A percentile compares a stretch with the other conserved stretches of the same genome.
Evolutionary conservation across 2,329 filamentous ascomycete genomes (phyloP).

Genomic region (Hypoxylon sp.): DNA sequence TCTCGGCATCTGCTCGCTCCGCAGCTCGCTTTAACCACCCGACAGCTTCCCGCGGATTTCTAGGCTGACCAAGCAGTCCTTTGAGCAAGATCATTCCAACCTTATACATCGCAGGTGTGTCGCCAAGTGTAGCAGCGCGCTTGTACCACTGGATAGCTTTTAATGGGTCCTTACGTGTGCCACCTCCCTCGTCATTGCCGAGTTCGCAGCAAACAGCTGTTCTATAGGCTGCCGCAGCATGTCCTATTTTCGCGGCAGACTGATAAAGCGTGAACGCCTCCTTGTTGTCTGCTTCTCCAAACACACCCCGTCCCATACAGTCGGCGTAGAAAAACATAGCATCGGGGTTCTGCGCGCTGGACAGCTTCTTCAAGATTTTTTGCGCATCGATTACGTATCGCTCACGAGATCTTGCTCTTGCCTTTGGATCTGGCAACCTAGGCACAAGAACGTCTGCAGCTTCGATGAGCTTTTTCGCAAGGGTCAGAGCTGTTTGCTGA

Average conservation of each 20-base stretch:
- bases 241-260: constrained; percentile 88
- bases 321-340: constrained; percentile 96
- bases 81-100: constrained; percentile 96
- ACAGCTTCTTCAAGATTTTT: constrained; percentile 91
- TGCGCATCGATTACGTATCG: constrained; percentile 86
- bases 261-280: constrained; percentile 96
- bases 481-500: constrained; percentile 73
- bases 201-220: constrained; percentile 98
- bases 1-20: constrained; percentile 86
- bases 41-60: constrained; percentile 86
- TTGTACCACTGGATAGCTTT: constrained; percentile 99
- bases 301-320: constrained; percentile 82
- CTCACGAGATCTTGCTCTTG: constrained; percentile 80
- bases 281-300: constrained; percentile 87
- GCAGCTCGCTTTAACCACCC: constrained; percentile 94
- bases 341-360: constrained; percentile 77
- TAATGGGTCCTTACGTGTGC: constrained; percentile 87
- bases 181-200: constrained; percentile 92
- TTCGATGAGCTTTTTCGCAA: constrained; percentile 88
- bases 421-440: constrained; percentile 73
- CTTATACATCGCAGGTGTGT: constrained; percentile 97
- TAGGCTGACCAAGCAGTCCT: constrained; percentile 87
- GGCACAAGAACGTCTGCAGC: constrained; percentile 81
- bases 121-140: constrained; percentile 87
- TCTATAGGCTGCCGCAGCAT: constrained; percentile 88